phyloP scores from a whole-genome alignment of 805 yeast genomes.

The Yarrowia keelungensis region DNA sequence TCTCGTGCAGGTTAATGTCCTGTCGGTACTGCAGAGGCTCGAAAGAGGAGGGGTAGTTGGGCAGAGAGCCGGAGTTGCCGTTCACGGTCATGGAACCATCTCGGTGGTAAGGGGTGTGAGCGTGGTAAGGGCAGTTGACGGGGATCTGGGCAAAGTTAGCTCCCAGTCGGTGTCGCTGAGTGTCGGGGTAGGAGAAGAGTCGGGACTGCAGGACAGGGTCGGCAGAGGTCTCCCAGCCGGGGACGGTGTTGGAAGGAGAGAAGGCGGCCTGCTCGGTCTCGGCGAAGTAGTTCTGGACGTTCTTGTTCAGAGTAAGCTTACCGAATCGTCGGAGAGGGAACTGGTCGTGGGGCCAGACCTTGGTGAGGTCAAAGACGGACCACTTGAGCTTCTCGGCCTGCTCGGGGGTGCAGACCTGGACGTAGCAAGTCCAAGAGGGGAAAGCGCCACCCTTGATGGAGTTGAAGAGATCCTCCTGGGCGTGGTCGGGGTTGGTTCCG shows the following conservation, averaged over 20 bases:
- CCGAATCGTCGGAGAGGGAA: conserved; percentile 65
- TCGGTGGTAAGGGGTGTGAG: conserved; percentile 58
- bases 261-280: conserved; percentile 67
- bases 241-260: conserved; percentile 74
- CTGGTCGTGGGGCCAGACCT: conserved; percentile 64
- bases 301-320: conserved; percentile 60
- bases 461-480: conserved; percentile 55
- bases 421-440: conserved; percentile 61
- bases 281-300: conserved; percentile 62
- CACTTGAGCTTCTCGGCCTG: conserved; percentile 60
- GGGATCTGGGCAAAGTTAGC: conserved; percentile 71
- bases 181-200: conserved; percentile 76
- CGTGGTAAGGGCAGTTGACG: conserved; percentile 65
- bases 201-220: conserved; percentile 82
- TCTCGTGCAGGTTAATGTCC: conserved; percentile 50
- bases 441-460: conserved; percentile 58
- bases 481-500: conserved; percentile 61
- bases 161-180: conserved; percentile 80
- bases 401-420: conserved; percentile 65
- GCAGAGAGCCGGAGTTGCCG: conserved; percentile 58
- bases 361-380: conserved; percentile 61
- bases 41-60: conserved; percentile 59
- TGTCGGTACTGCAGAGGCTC: conserved; percentile 49
- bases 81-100: conserved; percentile 65
- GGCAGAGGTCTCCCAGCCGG: conserved; percentile 76